phyloP scores from a whole-genome alignment of 169 alveolate genomes.

The Plasmodium chabaudi region DNA sequence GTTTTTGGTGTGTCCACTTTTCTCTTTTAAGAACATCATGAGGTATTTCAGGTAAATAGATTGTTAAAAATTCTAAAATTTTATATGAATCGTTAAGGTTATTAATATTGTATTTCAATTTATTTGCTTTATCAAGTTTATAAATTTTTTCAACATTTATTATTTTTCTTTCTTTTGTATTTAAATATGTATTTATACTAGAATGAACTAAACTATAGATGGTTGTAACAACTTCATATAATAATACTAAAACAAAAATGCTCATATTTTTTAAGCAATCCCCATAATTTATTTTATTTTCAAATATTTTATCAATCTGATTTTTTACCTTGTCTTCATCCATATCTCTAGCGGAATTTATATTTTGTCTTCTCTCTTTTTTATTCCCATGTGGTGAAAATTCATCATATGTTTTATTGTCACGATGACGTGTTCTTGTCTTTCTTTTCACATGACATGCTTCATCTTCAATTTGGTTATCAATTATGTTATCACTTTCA shows the following conservation, averaged over 20 bases:
- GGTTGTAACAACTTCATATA: constrained; percentile 45
- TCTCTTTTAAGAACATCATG: constrained; percentile 32
- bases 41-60: constrained; percentile 54
- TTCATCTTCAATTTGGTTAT: background rate
- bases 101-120: constrained; percentile 6
- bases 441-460: background rate
- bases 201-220: constrained; percentile 37
- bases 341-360: background rate
- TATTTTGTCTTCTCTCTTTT: background rate
- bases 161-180: background rate
- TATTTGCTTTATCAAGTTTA: constrained; percentile 38
- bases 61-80: constrained; percentile 43
- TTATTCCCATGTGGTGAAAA: background rate
- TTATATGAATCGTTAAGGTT: constrained; percentile 12
- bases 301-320: constrained; percentile 19
- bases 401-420: background rate
- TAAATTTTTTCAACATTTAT: constrained; percentile 15
- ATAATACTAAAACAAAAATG: constrained; percentile 28
- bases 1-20: constrained; percentile 37
- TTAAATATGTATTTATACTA: constrained; percentile 33
- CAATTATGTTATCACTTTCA: too few relatives aligned
- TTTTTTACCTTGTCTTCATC: background rate
- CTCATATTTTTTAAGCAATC: constrained; percentile 57
- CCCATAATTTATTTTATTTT: constrained; percentile 39
- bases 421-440: background rate